Percentiles rank a stretch among this genome's conserved stretches.
phyloP scores from a whole-genome alignment of 306 rosid genomes.

The Carpinus fangiana region DNA sequence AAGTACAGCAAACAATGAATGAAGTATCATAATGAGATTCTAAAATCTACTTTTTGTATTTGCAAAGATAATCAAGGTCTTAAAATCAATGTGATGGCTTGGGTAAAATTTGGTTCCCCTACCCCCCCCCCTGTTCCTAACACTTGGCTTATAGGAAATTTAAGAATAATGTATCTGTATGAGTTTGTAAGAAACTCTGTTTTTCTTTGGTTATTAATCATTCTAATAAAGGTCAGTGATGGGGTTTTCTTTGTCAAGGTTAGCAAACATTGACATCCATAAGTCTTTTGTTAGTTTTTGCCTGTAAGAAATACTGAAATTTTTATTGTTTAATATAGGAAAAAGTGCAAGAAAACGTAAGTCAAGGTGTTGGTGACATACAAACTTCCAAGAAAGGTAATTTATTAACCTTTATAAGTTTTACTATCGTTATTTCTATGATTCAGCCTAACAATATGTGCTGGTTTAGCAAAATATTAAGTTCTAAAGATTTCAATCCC shows the following conservation, averaged over 20 bases:
- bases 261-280: not conserved
- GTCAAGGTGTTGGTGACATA: constrained; percentile 36
- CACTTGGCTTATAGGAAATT: not conserved
- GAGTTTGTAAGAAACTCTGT: not conserved
- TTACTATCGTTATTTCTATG: constrained; percentile 11
- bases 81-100: not conserved
- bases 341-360: constrained; percentile 34
- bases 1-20: not conserved
- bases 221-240: not conserved
- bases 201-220: not conserved
- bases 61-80: not conserved
- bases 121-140: not conserved
- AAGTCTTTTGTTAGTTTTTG: not conserved
- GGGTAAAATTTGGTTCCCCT: not conserved
- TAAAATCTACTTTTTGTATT: not conserved
- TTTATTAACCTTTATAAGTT: constrained; percentile 16
- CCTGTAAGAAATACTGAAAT: constrained; percentile 18
- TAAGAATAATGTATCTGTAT: not conserved
- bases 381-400: constrained; percentile 53
- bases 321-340: constrained; percentile 40
- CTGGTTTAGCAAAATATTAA: constrained; percentile 17
- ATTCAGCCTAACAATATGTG: constrained; percentile 12
- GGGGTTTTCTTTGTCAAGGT: not conserved
- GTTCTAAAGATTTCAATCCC: constrained; percentile 33
- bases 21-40: not conserved